Conservation (phyloP, 306 rosid genomes). For the Inga laurina region DNA sequence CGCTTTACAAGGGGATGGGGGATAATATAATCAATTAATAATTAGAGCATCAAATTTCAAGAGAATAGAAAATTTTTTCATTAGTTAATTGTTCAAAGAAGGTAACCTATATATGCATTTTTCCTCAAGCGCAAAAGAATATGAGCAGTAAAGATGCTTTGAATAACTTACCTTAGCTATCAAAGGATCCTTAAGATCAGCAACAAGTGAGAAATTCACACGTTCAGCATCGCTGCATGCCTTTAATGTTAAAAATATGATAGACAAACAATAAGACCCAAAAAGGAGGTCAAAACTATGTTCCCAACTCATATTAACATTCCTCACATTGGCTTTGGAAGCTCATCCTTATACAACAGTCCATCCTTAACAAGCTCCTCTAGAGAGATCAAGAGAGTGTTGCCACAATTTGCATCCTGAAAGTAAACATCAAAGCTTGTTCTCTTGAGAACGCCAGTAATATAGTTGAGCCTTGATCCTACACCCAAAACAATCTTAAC, state of each 20-base stretch:
- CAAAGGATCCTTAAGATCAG: conserved; percentile 81
- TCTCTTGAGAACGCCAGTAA: not conserved
- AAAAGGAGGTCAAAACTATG: not conserved
- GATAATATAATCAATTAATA: not conserved
- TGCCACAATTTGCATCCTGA: conserved; percentile 97
- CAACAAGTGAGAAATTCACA: conserved; percentile 70
- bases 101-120: not conserved
- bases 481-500: not conserved
- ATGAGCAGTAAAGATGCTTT: not conserved
- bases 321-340: conserved; percentile 82
- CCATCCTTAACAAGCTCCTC: conserved; percentile 88
- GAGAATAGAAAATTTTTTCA: not conserved
- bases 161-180: conserved; percentile 55
- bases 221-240: conserved; percentile 70
- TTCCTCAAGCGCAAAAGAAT: not conserved
- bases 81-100: conserved; percentile 5
- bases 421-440: conserved; percentile 20
- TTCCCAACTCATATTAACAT: conserved; percentile 4
- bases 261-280: conserved; percentile 13
- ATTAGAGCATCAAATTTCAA: conserved; percentile 18
- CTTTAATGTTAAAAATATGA: conserved; percentile 20
- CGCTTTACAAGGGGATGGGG: not conserved
- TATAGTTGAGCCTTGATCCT: not conserved
- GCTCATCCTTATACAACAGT: conserved; percentile 76
- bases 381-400: conserved; percentile 89